phyloP scores from a whole-genome alignment of 148 eudicot species.

The Rhododendron henanense region DNA sequence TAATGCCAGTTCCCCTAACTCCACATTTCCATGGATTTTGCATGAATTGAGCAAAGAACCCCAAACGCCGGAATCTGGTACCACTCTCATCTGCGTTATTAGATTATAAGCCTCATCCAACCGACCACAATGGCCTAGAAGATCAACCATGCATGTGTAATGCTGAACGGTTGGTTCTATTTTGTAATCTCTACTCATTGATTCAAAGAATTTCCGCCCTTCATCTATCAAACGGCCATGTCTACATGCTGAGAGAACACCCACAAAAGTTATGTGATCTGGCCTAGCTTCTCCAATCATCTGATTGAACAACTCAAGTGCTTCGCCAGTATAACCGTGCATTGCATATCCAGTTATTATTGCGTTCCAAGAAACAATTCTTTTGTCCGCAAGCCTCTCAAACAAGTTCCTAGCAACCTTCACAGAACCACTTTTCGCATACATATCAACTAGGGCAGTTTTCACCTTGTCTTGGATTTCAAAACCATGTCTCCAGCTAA shows the following conservation, averaged over 20 bases:
- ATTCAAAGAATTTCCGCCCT: conserved; percentile 48
- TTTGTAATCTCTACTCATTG: conserved; percentile 43
- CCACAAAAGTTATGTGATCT: conserved; percentile 78
- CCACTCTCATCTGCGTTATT: conserved; percentile 39
- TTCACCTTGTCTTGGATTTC: conserved; percentile 47
- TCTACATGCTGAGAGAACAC: conserved; percentile 76
- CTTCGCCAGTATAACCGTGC: conserved; percentile 52
- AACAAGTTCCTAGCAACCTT: conserved; percentile 44
- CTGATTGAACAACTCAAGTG: conserved; percentile 49
- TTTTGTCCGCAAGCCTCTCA: conserved; percentile 38
- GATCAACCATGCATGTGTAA: conserved; percentile 62
- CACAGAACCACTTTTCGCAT: conserved; percentile 57
- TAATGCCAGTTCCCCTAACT: conserved; percentile 49
- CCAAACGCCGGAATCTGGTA: conserved; percentile 56
- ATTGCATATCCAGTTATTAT: conserved; percentile 71
- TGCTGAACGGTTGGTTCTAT: conserved; percentile 55
- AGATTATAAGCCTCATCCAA: conserved; percentile 47
- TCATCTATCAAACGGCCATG: conserved; percentile 68
- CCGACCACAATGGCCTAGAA: conserved; percentile 52
- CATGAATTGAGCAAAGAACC: conserved; percentile 58
- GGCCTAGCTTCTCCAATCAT: conserved; percentile 43
- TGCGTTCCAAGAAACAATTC: conserved; percentile 68
- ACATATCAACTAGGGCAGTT: conserved; percentile 64
- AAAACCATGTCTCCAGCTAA: conserved; percentile 61
- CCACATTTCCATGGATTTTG: conserved; percentile 49